Evolutionary conservation across 345 rosid genomes (phyloP).

Genomic region (Eucalyptus coolabah): DNA sequence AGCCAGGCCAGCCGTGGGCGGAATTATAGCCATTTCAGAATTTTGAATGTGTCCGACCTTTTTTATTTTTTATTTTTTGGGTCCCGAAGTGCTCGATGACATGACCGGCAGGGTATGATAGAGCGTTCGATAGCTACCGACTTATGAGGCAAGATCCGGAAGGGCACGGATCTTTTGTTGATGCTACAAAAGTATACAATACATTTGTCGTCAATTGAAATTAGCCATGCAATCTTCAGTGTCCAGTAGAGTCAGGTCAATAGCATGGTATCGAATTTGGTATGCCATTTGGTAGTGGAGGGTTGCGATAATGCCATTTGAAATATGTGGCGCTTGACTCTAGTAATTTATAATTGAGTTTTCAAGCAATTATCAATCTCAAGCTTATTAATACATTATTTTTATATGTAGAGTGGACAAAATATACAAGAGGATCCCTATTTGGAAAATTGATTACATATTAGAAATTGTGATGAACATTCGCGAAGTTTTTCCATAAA

Average conservation of each 20-base stretch:
- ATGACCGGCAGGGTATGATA: too few species aligned
- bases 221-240: neutral
- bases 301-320: fast-evolving
- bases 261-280: neutral
- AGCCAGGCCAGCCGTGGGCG: neutral
- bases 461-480: neutral
- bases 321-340: neutral
- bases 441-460: too few species aligned
- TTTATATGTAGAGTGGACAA: neutral
- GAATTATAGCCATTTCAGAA: neutral
- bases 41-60: neutral
- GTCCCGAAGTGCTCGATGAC: too few species aligned
- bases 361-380: neutral
- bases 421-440: neutral
- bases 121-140: too few species aligned
- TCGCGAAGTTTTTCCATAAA: fast-evolving
- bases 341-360: fast-evolving
- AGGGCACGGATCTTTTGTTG: too few species aligned
- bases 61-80: fast-evolving
- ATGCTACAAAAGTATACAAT: too few species aligned
- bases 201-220: neutral
- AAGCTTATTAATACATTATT: fast-evolving
- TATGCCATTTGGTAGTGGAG: fast-evolving
- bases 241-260: neutral
- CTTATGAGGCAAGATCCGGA: too few species aligned